These are phyloP conservation scores for Nannochloris sp. DNA, from an alignment of 139 green algal genomes.

Conservation along the genomic window DNA sequence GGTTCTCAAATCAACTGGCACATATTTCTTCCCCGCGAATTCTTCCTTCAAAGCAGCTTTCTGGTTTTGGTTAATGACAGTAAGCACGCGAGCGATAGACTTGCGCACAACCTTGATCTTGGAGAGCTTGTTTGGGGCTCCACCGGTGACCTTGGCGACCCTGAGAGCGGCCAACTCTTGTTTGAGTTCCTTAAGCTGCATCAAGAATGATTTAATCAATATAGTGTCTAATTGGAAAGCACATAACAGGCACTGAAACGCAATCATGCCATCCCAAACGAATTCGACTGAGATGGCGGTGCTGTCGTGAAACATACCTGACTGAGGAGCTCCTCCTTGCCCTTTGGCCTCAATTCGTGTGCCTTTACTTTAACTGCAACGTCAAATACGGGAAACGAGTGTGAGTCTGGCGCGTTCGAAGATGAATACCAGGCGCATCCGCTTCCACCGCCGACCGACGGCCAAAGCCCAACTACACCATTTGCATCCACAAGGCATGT, in stretches of 20 bases:
- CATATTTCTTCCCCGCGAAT: conserved; percentile 76
- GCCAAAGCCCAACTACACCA: too few species aligned
- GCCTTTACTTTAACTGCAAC: conserved; percentile 89
- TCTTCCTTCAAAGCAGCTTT: conserved; percentile 67
- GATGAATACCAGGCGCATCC: too few species aligned
- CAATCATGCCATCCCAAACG: not conserved
- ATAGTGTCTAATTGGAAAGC: not conserved
- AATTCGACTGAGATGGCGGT: not conserved
- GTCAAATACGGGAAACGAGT: too few species aligned
- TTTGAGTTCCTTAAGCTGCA: conserved; percentile 96
- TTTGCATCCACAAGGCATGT: too few species aligned
- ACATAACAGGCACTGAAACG: not conserved
- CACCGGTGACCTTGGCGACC: conserved; percentile 98
- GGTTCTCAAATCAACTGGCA: conserved; percentile 85
- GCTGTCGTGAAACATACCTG: conserved; percentile 42
- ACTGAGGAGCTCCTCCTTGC: conserved; percentile 79
- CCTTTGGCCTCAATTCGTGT: conserved; percentile 88
- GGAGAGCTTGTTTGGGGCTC: conserved; percentile 98
- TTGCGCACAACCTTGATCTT: conserved; percentile 99
- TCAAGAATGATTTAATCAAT: not conserved
- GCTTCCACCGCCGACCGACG: too few species aligned
- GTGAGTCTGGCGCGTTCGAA: too few species aligned
- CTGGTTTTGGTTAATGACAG: conserved; percentile 91
- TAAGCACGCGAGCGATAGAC: conserved; percentile 90
- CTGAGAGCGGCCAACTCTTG: conserved; percentile 85